Percentiles rank a stretch among this genome's conserved stretches.
Conservation (phyloP, 2,329 filamentous ascomycete species). For the Colletotrichum simmondsii region DNA sequence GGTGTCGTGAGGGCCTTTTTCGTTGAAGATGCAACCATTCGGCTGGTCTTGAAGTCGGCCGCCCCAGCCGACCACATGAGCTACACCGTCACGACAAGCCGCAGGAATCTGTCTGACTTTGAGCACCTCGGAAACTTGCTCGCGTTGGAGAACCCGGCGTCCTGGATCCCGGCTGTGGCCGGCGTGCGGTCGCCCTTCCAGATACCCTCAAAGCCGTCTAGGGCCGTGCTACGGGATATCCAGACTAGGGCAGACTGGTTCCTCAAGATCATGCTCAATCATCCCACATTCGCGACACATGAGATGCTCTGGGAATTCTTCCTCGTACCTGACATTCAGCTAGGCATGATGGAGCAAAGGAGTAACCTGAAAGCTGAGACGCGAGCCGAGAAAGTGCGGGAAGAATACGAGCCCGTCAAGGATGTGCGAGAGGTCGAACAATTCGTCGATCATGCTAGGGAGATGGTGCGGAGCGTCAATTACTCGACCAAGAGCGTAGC, state of each 20-base stretch:
- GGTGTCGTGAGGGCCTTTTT: constrained; percentile 96
- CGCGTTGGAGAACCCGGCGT: constrained; percentile 90
- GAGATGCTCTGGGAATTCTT: constrained; percentile 99
- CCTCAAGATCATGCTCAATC: constrained; percentile 83
- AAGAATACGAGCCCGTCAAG: constrained; percentile 87
- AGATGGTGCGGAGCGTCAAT: constrained; percentile 88
- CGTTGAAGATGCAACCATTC: constrained; percentile 93
- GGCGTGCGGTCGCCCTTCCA: constrained; percentile 90
- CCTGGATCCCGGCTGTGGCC: constrained; percentile 86
- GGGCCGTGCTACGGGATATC: constrained; percentile 86
- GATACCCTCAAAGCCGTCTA: constrained; percentile 90
- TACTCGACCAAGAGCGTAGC: constrained; percentile 85
- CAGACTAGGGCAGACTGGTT: constrained; percentile 90
- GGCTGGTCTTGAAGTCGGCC: constrained; percentile 93
- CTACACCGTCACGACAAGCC: constrained; percentile 94
- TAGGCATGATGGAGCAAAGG: constrained; percentile 88
- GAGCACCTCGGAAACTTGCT: constrained; percentile 89
- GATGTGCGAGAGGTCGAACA: constrained; percentile 91
- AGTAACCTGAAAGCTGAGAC: constrained; percentile 88
- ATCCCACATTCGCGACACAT: constrained; percentile 94
- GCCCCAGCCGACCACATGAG: constrained; percentile 83
- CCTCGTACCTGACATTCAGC: constrained; percentile 91
- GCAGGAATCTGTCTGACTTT: constrained; percentile 88
- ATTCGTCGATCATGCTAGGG: constrained; percentile 90
- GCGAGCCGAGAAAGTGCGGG: constrained; percentile 83